phyloP scores from a whole-genome alignment of 345 rosid genomes.

The Ceriops zippeliana region DNA sequence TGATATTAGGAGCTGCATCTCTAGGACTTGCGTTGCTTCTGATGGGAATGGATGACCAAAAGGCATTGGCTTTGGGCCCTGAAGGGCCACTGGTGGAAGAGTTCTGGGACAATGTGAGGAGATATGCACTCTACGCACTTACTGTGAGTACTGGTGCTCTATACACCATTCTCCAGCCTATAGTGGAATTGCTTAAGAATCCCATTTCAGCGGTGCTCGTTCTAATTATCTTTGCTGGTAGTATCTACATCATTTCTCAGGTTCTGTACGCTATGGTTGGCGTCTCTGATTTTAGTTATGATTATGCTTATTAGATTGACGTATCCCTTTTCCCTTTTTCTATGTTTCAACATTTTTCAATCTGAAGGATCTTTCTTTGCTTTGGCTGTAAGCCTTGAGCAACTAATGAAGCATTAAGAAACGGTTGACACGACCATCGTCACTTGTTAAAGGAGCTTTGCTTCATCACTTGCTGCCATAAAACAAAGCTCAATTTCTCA shows the following conservation, averaged over 20 bases:
- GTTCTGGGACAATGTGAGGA: slow-evolving; percentile 97
- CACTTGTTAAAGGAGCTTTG: no score
- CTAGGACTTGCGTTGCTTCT: slow-evolving; percentile 47
- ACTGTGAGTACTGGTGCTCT: slow-evolving; percentile 92
- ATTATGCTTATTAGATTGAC: slow-evolving; percentile 42
- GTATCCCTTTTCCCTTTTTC: background rate
- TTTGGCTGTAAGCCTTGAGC: background rate
- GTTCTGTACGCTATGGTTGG: slow-evolving; percentile 87
- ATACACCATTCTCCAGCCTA: slow-evolving; percentile 57
- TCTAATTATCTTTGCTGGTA: slow-evolving; percentile 57
- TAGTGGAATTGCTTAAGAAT: slow-evolving; percentile 71
- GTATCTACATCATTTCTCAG: slow-evolving; percentile 61
- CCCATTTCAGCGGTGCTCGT: slow-evolving; percentile 76
- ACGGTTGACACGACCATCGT: no score
- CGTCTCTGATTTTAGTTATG: slow-evolving; percentile 65
- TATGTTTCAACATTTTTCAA: no score
- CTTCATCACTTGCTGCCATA: no score
- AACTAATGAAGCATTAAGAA: no score
- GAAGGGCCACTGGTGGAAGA: slow-evolving; percentile 89
- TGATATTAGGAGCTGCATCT: slow-evolving; percentile 51
- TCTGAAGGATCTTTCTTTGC: background rate
- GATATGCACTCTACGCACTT: slow-evolving; percentile 88
- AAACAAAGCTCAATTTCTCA: no score
- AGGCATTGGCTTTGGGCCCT: slow-evolving; percentile 80
- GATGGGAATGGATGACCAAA: slow-evolving; percentile 49